phyloP scores from a whole-genome alignment of 1,139 yeast species.

The Nadsonia starkeyi-henricii region DNA sequence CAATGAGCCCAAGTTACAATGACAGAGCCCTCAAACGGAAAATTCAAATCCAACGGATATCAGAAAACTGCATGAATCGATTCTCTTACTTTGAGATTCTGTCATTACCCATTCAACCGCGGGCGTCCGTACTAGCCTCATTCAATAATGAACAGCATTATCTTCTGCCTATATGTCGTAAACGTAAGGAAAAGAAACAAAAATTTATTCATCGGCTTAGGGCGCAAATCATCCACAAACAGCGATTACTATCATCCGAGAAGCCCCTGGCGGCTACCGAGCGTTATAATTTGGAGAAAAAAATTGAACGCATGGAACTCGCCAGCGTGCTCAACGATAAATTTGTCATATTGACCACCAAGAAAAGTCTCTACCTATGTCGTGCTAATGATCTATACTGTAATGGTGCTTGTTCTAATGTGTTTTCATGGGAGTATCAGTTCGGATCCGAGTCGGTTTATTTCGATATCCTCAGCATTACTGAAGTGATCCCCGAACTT shows the following conservation, averaged over 20 bases:
- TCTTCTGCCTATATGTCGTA: constrained; percentile 10
- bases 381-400: constrained; percentile 37
- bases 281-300: neutral
- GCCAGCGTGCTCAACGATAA: constrained; percentile 28
- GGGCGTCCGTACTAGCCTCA: constrained; percentile 12
- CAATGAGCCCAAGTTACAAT: no score
- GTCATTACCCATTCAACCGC: constrained; percentile 8
- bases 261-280: neutral
- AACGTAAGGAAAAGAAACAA: constrained; percentile 7
- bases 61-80: neutral
- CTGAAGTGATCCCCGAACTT: constrained; percentile 38
- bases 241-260: neutral
- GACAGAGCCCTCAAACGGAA: neutral
- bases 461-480: constrained; percentile 42
- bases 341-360: constrained; percentile 30
- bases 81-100: neutral
- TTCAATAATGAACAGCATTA: constrained; percentile 10
- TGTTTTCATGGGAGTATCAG: constrained; percentile 29
- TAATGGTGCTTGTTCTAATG: constrained; percentile 33
- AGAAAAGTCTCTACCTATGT: constrained; percentile 26
- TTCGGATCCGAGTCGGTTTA: constrained; percentile 26
- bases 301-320: constrained; percentile 1
- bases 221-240: neutral
- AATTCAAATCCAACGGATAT: neutral
- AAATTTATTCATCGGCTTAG: neutral